phyloP scores from a whole-genome alignment of 306 rosid species.

The Urtica urens region DNA sequence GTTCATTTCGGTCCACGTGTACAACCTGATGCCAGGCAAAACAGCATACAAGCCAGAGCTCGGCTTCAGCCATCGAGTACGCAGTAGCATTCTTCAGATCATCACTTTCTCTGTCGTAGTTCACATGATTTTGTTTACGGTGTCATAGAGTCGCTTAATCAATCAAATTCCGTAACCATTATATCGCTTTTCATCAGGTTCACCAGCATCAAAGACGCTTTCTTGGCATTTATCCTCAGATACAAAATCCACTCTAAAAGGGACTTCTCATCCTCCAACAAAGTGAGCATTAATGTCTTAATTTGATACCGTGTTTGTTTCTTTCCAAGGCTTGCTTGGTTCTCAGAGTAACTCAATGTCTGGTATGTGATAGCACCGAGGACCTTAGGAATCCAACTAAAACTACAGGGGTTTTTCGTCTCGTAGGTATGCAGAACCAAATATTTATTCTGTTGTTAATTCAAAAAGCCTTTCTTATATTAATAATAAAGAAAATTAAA shows the following conservation, averaged over 20 bases:
- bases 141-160: conserved; percentile 4
- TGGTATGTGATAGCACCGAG: conserved; percentile 34
- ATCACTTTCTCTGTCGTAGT: conserved; percentile 3
- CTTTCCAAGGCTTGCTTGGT: background rate
- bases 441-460: too few relatives aligned
- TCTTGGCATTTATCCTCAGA: conserved; percentile 97
- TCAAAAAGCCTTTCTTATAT: too few relatives aligned
- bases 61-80: conserved; percentile 57
- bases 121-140: conserved; percentile 4
- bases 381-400: conserved; percentile 35
- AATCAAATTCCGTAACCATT: too few relatives aligned
- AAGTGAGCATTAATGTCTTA: conserved; percentile 30
- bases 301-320: background rate
- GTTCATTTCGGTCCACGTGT: conserved; percentile 59
- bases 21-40: conserved; percentile 45
- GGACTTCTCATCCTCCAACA: conserved; percentile 30
- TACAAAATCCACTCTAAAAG: conserved; percentile 62
- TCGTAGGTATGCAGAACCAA: conserved; percentile 45
- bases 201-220: conserved; percentile 64
- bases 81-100: conserved; percentile 12
- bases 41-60: conserved; percentile 41
- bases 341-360: background rate
- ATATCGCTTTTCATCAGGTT: conserved; percentile 32
- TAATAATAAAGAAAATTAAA: too few relatives aligned
- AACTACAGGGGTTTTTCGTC: conserved; percentile 60